Evolutionary conservation across 2,329 filamentous ascomycete species (phyloP).

Genomic region (Dothideomycetes sp.): DNA sequence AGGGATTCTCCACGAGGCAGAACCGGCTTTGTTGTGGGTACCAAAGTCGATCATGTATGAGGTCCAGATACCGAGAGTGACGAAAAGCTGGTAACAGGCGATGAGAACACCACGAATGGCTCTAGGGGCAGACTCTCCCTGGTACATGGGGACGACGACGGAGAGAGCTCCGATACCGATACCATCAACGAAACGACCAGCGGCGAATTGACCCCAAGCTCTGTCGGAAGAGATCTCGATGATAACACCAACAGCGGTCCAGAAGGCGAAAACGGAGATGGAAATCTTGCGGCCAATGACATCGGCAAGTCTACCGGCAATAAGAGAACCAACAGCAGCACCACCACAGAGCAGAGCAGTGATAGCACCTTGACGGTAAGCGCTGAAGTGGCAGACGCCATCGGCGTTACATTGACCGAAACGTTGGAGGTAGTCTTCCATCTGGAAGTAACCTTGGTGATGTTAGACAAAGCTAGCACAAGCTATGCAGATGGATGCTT

Average conservation of each 20-base stretch:
- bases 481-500: constrained; percentile 37
- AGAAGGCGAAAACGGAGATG: constrained; percentile 40
- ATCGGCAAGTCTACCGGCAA: constrained; percentile 43
- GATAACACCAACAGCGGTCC: constrained; percentile 34
- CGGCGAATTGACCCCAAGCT: constrained; percentile 40
- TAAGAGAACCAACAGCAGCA: constrained; percentile 33
- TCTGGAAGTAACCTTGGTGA: constrained; percentile 30
- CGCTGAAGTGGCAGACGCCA: constrained; percentile 29
- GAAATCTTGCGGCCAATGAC: constrained; percentile 39
- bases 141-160: constrained; percentile 58
- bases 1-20: constrained; percentile 25
- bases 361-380: constrained; percentile 30
- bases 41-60: constrained; percentile 26
- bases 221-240: constrained; percentile 34
- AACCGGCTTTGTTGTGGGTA: constrained; percentile 18
- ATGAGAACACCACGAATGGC: constrained; percentile 57
- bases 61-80: constrained; percentile 34
- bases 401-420: constrained; percentile 42
- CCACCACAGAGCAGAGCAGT: constrained; percentile 38
- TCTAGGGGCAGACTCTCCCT: constrained; percentile 53
- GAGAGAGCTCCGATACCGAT: constrained; percentile 36
- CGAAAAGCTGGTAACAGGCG: constrained; percentile 38
- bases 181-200: constrained; percentile 36
- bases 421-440: constrained; percentile 45
- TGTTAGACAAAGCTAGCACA: constrained; percentile 5